Base-by-base conservation (phyloP, 768 basidiomycete species). In the Collybiopsis confluens region DNA sequence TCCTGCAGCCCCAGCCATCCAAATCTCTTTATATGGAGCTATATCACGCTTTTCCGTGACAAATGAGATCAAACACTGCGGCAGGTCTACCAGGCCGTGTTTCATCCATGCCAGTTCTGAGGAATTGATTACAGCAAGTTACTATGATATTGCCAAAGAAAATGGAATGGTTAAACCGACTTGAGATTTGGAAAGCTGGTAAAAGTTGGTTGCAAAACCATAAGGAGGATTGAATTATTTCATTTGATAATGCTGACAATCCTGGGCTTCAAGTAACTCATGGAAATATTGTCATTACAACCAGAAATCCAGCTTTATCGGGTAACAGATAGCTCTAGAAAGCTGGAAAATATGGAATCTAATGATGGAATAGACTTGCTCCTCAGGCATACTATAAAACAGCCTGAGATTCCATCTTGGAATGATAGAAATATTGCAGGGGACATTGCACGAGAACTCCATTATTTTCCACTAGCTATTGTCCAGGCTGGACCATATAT, bases 201-300 rank as follows among this genome's bases (percentile, higher is more conserved):
- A 6, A 7, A 35, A 20, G 20, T n/a, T 49, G 47, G 47, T 21
- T 49, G 13, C 11, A 33, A 9, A 38, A 30, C 6, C 28, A 49
- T 10, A 28, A 38, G 13, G 54, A 56, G 23, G 49, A 56, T 30
- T 56, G 54, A 50, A 7, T 56, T 8, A 11, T 56, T 13, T 7
- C 52, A 3, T 43, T 52, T 42, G 54, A 56, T 36, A 52, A 52
- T 52, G 54, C 54, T 13, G 54, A 56, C 52, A 35, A 52, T 30
- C 47, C 38, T 16, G 27, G n/a, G 15, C 26, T 56, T 4, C 23
- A 53, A 33, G 13, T 56, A 7, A n/a, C 54, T 50, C 8, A 9
- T n/a, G 26, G 54, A 9, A 56, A 56, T 37, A 43, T 56, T 33
- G 9, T 56, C 11, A 44, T 56, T 15, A 56, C 54, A 8, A 26